phyloP scores from a whole-genome alignment of 2,329 filamentous ascomycete species.

The Penicillium sp. region DNA sequence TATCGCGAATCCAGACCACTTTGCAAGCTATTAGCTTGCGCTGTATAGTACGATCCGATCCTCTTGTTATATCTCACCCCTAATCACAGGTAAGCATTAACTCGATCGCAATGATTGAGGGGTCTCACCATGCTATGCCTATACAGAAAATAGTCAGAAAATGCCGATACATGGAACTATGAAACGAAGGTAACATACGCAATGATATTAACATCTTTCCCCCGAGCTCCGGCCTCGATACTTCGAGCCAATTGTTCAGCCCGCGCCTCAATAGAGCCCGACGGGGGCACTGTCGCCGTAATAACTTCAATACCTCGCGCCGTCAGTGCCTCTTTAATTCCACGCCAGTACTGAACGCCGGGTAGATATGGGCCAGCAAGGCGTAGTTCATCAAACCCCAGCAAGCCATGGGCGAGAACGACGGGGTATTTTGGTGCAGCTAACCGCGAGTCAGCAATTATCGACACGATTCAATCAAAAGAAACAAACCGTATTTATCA shows the following conservation, averaged over 20 bases:
- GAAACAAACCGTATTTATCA: conserved; percentile 53
- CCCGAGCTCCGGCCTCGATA: conserved; percentile 53
- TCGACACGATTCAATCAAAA: not conserved
- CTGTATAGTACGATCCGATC: conserved; percentile 6
- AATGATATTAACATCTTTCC: conserved; percentile 63
- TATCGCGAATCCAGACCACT: conserved; percentile 63
- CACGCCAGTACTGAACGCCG: conserved; percentile 63
- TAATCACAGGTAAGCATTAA: conserved; percentile 18
- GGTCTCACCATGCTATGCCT: conserved; percentile 50
- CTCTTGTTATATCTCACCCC: conserved; percentile 30
- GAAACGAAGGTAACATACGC: conserved; percentile 47
- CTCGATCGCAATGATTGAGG: not conserved
- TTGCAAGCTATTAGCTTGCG: conserved; percentile 10
- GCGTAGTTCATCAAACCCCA: conserved; percentile 63
- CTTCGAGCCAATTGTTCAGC: conserved; percentile 53
- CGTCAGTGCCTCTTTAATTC: conserved; percentile 58
- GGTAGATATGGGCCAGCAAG: conserved; percentile 55
- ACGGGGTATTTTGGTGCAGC: conserved; percentile 55
- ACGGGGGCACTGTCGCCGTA: conserved; percentile 58
- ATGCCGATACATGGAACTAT: not conserved
- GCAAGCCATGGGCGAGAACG: conserved; percentile 62
- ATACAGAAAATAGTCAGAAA: not conserved
- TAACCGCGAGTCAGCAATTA: conserved; percentile 7
- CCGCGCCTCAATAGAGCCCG: conserved; percentile 58
- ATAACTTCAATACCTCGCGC: conserved; percentile 60